Percentiles rank a stretch among this genome's conserved stretches.
Conservation (phyloP, 2,329 filamentous ascomycete genomes). For the Sporothrix mexicana region DNA sequence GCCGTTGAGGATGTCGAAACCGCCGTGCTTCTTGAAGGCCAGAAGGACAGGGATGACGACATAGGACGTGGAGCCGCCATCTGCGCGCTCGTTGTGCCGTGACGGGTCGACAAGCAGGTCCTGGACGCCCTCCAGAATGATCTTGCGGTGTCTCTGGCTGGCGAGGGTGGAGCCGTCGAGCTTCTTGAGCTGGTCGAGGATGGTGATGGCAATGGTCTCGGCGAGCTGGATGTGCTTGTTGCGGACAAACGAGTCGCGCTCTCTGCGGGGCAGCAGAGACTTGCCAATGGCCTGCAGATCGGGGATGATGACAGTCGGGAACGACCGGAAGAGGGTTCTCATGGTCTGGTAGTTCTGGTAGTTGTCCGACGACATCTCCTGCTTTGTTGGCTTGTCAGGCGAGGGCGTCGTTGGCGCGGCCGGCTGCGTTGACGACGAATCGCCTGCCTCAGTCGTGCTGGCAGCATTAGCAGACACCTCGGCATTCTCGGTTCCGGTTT, state of each 20-base stretch:
- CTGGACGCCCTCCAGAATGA: constrained; percentile 77
- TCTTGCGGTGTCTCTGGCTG: constrained; percentile 80
- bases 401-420: constrained; percentile 31
- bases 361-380: constrained; percentile 49
- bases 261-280: constrained; percentile 75
- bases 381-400: constrained; percentile 51
- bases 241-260: constrained; percentile 66
- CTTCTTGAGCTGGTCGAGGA: constrained; percentile 69
- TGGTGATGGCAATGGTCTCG: constrained; percentile 71
- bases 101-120: constrained; percentile 76
- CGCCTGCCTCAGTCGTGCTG: not conserved
- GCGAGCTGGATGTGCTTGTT: constrained; percentile 62
- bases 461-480: constrained; percentile 11
- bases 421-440: not conserved
- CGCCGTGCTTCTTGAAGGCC: constrained; percentile 82
- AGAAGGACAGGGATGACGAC: constrained; percentile 78
- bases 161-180: constrained; percentile 58
- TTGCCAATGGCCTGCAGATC: constrained; percentile 88
- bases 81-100: constrained; percentile 55
- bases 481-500: constrained; percentile 37
- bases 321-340: constrained; percentile 75
- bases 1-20: constrained; percentile 73
- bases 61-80: constrained; percentile 46
- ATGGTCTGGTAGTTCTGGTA: constrained; percentile 79
- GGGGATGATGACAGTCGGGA: constrained; percentile 79